Base-by-base conservation (phyloP, 208 protist genomes). In the Wallacemonas sp. region DNA sequence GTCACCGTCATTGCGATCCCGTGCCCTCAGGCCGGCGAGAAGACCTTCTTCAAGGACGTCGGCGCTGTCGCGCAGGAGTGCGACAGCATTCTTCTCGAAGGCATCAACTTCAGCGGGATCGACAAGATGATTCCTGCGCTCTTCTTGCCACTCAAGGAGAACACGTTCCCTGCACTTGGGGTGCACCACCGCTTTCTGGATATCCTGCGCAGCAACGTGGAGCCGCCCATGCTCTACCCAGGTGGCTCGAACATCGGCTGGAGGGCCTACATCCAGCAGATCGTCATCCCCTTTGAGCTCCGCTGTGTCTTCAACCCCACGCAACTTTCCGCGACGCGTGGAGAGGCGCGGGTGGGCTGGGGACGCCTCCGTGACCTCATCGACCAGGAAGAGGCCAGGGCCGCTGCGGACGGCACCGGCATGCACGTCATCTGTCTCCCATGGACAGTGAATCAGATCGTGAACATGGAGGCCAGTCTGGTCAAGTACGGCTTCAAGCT, bases 391-490 rank as follows among this genome's bases (percentile, higher is more conserved):
- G 48, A 64, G 60, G 32, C 44, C 26, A 36, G 41, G 21, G 24
- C 41, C 4, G 33, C 1, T 2, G 41, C 44, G 1, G 56, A 46
- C 9, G 67, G 62, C 19, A 29, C 64, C 71, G 36, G 70, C 61
- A 58, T 58, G 33, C 76, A 85, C 54, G 72, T 93, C 41, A 61
- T 96, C 32, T 88, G 81, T 29, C 17, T 96, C 5, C 91, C 91
- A 11, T 96, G 91, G 88, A 96, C 91, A 29, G 74, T 93, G 36
- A 68, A 93, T 29, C 91, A 96, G 33, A 81, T 93, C 14, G 82
- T 92, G n/a, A 96, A 94, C 60, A 55, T 96, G 2, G 84, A 96
- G 84, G 87, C 88, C 11, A 94, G 88, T 49, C 68, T 96, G 0
- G 44, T 96, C 9, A 92, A 92, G 75, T 85, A 87, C 52, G 91